Percentiles rank a stretch among this genome's conserved stretches.
Evolutionary conservation across 176 grass and related monocot species (phyloP).

Genomic region (Typha latifolia): DNA sequence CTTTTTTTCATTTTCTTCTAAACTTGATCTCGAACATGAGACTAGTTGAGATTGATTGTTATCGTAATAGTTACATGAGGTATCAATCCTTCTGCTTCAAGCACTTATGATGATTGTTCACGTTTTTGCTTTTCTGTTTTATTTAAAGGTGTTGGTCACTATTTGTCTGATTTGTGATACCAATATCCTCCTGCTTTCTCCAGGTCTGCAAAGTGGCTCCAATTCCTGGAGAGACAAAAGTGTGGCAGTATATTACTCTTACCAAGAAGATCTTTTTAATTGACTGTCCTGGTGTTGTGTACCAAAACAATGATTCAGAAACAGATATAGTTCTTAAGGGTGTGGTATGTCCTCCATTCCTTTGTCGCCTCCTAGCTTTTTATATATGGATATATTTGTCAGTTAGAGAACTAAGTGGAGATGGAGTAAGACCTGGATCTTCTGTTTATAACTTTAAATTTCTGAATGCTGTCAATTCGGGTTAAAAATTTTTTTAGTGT

Average conservation of each 20-base stretch:
- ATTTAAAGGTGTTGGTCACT: not conserved
- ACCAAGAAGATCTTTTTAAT: constrained; percentile 96
- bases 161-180: constrained; percentile 14
- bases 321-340: constrained; percentile 99
- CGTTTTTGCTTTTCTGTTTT: not conserved
- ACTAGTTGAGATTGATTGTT: too few relatives aligned
- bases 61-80: too few relatives aligned
- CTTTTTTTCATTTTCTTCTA: too few relatives aligned
- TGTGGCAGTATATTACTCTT: constrained; percentile 97
- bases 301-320: constrained; percentile 93
- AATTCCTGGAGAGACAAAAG: constrained; percentile 93
- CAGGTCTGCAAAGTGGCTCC: constrained; percentile 98
- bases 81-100: too few relatives aligned
- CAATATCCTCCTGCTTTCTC: constrained; percentile 15
- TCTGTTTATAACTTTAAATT: too few relatives aligned
- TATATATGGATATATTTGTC: not conserved
- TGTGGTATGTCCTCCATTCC: constrained; percentile 57
- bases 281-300: constrained; percentile 93
- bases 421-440: too few relatives aligned
- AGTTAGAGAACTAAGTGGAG: too few relatives aligned
- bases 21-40: too few relatives aligned
- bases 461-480: too few relatives aligned
- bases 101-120: not conserved
- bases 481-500: too few relatives aligned
- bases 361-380: not conserved